Evolutionary conservation across 306 rosid genomes (phyloP), one percentile per base, ranked within the genome.

Genomic region (Cucumis cinereus): DNA sequence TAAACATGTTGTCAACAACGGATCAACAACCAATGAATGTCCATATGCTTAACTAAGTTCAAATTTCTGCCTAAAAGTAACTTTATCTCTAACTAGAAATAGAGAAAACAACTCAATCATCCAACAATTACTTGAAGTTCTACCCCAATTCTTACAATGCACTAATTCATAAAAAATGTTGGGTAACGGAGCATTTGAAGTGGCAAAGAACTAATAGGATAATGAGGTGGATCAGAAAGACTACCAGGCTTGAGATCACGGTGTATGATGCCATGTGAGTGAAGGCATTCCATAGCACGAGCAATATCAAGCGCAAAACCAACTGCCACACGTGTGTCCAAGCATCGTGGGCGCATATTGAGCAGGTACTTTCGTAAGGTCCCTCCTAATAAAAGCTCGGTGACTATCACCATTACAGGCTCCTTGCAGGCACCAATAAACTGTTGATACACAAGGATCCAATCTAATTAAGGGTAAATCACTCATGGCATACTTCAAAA

Each of bases 231-330:
- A 50, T 75, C 24, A 79, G 78, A 76, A 75, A 73, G 71, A 77
- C 80, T 93, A 90, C 98, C 97, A 24, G 98, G 98, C 79, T 93
- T 93, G 79, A 93, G 84, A 82, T 93, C 98, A 53, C 97, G 96
- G 83, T 93, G 98, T 50, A 93, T 93, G 86, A 93, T 91, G 78
- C 98, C 98, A 80, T 91, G 98, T 74, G 92, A 88, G 82, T 91
- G 97, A 72, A 93, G 84, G 79, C 98, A 93, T 81, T 93, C 98
- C 92, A 91, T 90, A n/a, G 96, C 96, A 74, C 97, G 97, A 45
- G 94, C 90, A 84, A 93, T 86, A 77, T 91, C 98, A 24, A 93
- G 92, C 2, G 97, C 89, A 78, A 87, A 93, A 80, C 91, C 96
- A 81, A 88, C 87, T 45, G 97, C 96, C 77, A 90, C 85, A 17